Conservation (phyloP, 441 rosid genomes). For the Brassica hybrid region DNA sequence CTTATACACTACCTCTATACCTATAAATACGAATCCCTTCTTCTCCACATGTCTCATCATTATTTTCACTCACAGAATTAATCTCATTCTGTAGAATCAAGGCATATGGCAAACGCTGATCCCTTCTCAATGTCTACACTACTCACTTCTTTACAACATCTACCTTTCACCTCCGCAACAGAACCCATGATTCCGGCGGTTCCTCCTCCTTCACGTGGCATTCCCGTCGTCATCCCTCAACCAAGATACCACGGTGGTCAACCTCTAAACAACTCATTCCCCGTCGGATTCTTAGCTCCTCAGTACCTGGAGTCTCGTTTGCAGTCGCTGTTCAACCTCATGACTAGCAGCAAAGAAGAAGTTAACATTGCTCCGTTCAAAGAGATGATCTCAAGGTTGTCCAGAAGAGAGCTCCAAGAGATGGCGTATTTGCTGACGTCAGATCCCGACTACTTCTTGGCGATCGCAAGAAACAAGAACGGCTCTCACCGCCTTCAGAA, state of each 20-base stretch:
- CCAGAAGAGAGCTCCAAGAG: not conserved
- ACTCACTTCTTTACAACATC: not conserved
- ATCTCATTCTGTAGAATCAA: not conserved
- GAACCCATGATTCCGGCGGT: not conserved
- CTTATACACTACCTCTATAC: too few species aligned
- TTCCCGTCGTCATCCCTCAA: not conserved
- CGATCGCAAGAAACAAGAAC: not conserved
- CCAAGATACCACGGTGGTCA: not conserved
- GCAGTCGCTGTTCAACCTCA: not conserved
- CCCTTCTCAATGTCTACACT: not conserved
- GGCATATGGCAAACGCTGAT: slow-evolving; percentile 5
- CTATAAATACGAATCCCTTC: not conserved
- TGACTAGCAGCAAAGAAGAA: not conserved
- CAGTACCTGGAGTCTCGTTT: not conserved
- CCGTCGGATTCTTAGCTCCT: not conserved
- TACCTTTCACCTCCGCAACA: not conserved
- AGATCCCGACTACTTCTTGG: slow-evolving; percentile 14
- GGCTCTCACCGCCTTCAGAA: slow-evolving; percentile 11
- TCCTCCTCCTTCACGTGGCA: not conserved
- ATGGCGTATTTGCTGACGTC: slow-evolving; percentile 12
- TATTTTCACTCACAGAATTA: not conserved
- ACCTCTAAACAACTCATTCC: not conserved
- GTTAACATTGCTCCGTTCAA: not conserved
- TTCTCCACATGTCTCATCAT: not conserved
- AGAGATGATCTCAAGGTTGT: not conserved